Evolutionary conservation across 2,329 filamentous ascomycete genomes (phyloP), one percentile per base, ranked within the genome.

Genomic region (Neonectria punicea): DNA sequence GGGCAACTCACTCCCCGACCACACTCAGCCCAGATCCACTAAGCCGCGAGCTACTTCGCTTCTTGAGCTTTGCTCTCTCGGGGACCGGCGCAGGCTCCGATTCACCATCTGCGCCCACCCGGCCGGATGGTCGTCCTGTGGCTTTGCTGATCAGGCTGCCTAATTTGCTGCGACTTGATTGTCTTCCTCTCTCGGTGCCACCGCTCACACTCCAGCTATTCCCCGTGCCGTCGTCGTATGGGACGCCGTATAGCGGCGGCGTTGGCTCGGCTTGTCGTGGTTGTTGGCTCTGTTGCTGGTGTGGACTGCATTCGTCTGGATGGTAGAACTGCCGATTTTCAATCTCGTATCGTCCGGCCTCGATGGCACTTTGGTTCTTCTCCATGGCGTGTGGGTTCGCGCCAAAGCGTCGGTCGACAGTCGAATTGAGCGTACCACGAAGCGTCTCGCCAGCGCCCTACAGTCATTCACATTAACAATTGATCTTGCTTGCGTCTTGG

Each of bases 401-500:
- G 5, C 71, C 71, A 11, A 73, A 63, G 5, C 60, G 66, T 47
- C 54, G 69, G 49, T 73, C 71, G 2, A 73, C 66, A 20, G 50
- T 71, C 3, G 68, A 67, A 58, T 73, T 73, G 25, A 73, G 56
- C n/a, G 71, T 73, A 13, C 71, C 71, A 0, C 71, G 71, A 2
- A 73, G 70, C 9, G 71, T 71, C 44, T 73, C 71, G 5, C 71
- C 69, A 9, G 71, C 71, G 13, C 71, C 71, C 71, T 73, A 5
- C 4, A 3, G 32, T n/a, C 14, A 16, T 25, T 25, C 25, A n/a
- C n/a, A 9, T 4, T 11, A n/a, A 63, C 5, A 65, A 65, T 50
- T 2, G n/a, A 16, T 43, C 0, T n/a, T 11, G 6, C 7, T 1
- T 34, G 18, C 9, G 2, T 5, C 7, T 1, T 25, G 0, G 10